Evolutionary conservation across 176 grass and related monocot genomes (phyloP).

Genomic region (Triticum urartu): DNA sequence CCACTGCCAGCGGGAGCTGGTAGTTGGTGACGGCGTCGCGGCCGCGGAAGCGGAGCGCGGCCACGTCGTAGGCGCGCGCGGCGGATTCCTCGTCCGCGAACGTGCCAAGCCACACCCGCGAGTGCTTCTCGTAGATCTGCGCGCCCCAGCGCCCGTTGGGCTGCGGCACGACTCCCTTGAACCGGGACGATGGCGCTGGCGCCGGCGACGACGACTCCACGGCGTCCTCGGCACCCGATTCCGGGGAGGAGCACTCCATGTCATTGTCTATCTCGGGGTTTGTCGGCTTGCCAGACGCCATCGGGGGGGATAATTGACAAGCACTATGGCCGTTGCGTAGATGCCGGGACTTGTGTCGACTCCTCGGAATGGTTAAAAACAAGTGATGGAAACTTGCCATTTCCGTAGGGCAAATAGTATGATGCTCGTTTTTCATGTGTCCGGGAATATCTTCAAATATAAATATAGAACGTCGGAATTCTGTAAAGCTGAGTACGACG

Average conservation of each 20-base stretch:
- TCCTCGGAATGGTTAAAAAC: not conserved
- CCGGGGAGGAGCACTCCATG: not conserved
- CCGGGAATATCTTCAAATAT: no score
- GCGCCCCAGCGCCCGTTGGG: slow-evolving; percentile 75
- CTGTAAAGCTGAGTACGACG: no score
- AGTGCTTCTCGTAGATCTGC: slow-evolving; percentile 78
- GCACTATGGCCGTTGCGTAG: not conserved
- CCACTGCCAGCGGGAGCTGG: not conserved
- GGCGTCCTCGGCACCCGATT: not conserved
- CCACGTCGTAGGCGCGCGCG: slow-evolving; percentile 69
- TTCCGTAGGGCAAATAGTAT: no score
- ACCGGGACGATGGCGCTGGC: slow-evolving; percentile 28
- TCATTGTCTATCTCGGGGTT: not conserved
- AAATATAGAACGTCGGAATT: no score
- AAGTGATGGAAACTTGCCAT: not conserved
- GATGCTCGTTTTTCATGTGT: no score
- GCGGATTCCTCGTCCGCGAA: slow-evolving; percentile 52
- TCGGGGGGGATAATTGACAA: not conserved
- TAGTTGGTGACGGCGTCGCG: slow-evolving; percentile 55
- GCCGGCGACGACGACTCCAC: not conserved
- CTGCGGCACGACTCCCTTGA: slow-evolving; percentile 81
- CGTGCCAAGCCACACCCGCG: slow-evolving; percentile 83
- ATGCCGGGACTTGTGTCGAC: not conserved
- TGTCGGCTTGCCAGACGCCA: not conserved
- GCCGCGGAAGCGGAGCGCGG: slow-evolving; percentile 75